A percentile compares a stretch with the other conserved stretches of the same genome.
These are phyloP conservation scores for Xylogone sp. DNA, from an alignment of 2,329 filamentous ascomycete species.

Conservation along the genomic window DNA sequence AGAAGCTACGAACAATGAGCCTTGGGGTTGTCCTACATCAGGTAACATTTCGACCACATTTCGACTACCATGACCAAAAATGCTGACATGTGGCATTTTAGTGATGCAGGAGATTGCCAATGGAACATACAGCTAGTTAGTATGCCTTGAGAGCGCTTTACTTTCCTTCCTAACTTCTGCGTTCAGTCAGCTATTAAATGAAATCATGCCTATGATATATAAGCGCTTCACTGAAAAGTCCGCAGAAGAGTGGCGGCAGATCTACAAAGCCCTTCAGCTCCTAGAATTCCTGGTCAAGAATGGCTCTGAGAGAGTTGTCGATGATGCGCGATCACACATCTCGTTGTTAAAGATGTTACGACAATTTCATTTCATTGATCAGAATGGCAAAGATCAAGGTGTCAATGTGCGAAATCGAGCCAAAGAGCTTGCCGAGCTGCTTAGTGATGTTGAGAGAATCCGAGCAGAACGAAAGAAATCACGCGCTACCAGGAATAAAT, in stretches of 20 bases:
- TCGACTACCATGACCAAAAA: conserved; percentile 4
- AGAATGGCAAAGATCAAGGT: conserved; percentile 96
- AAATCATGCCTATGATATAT: conserved; percentile 99
- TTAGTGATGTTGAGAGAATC: conserved; percentile 88
- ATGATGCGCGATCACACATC: conserved; percentile 92
- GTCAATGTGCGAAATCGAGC: conserved; percentile 96
- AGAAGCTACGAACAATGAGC: conserved; percentile 98
- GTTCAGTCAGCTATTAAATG: conserved; percentile 84
- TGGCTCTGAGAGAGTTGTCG: conserved; percentile 93
- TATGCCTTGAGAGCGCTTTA: conserved; percentile 12
- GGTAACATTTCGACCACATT: not conserved
- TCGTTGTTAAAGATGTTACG: conserved; percentile 96
- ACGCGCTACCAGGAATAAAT: conserved; percentile 85
- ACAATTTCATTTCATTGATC: conserved; percentile 95
- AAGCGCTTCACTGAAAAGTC: conserved; percentile 98
- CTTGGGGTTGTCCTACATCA: conserved; percentile 78
- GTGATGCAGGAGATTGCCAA: conserved; percentile 98
- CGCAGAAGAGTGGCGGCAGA: conserved; percentile 97
- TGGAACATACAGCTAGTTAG: conserved; percentile 96
- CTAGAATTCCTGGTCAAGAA: conserved; percentile 98
- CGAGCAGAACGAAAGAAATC: conserved; percentile 84
- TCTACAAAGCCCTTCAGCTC: conserved; percentile 96
- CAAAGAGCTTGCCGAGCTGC: conserved; percentile 91
- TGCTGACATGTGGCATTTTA: conserved; percentile 8
- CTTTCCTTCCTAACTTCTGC: conserved; percentile 11